Evolutionary conservation across 1,284 basidiomycete genomes (phyloP).

Genomic region (Phellinidium pouzarii): DNA sequence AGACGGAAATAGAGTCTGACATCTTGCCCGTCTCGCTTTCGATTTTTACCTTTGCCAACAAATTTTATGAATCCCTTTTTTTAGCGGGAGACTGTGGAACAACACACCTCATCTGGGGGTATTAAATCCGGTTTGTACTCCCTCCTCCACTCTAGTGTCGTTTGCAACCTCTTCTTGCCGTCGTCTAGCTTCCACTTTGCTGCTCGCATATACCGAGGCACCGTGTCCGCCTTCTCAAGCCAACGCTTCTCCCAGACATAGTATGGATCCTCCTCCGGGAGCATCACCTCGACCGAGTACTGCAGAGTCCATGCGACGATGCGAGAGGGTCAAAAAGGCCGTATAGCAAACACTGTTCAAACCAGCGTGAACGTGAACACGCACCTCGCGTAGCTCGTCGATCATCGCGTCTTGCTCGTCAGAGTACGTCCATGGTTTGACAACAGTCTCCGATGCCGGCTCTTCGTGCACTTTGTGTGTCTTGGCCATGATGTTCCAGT

Average conservation of each 20-base stretch:
- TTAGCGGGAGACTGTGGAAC: background rate
- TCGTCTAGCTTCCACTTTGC: constrained; percentile 77
- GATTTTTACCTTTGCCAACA: constrained; percentile 44
- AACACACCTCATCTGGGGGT: constrained; percentile 59
- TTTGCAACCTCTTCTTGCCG: constrained; percentile 69
- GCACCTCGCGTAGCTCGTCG: constrained; percentile 54
- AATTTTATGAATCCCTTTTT: too few relatives aligned
- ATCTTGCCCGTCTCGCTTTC: constrained; percentile 84
- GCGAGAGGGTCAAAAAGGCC: too few relatives aligned
- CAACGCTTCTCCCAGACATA: constrained; percentile 71
- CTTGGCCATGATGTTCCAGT: constrained; percentile 33
- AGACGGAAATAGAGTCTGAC: constrained; percentile 35
- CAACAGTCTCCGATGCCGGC: constrained; percentile 37
- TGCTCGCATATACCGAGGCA: constrained; percentile 77
- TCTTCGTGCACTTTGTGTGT: constrained; percentile 39
- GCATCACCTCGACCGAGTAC: constrained; percentile 57
- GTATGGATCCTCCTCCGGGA: constrained; percentile 66
- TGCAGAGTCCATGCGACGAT: constrained; percentile 26
- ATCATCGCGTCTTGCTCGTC: constrained; percentile 57
- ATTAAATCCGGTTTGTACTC: constrained; percentile 81
- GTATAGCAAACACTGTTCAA: too few relatives aligned
- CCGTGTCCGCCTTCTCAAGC: constrained; percentile 66
- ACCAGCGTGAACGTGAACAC: too few relatives aligned
- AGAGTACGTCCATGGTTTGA: constrained; percentile 56
- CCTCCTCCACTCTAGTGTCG: constrained; percentile 75